These are phyloP conservation scores for Amaranthus cruentus DNA, from an alignment of 148 eudicot genomes.

Conservation along the genomic window DNA sequence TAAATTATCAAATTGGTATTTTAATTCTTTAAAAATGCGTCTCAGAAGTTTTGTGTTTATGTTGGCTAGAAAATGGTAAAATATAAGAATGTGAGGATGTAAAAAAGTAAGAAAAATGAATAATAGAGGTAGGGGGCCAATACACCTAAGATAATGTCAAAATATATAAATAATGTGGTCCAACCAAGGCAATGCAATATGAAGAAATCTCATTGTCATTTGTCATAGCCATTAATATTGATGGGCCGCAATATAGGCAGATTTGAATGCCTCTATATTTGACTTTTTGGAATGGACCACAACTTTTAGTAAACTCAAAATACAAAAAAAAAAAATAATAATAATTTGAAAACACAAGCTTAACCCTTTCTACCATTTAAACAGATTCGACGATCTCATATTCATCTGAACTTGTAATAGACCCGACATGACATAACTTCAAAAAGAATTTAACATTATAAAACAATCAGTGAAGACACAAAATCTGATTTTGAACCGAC, in stretches of 20 bases:
- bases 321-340: no score
- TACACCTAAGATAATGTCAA: neutral
- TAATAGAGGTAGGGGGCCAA: neutral
- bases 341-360: no score
- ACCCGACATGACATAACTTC: no score
- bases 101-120: neutral
- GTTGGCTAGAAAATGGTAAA: neutral
- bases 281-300: conserved; percentile 14
- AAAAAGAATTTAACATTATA: no score
- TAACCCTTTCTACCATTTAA: no score
- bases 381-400: no score
- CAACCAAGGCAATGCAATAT: neutral
- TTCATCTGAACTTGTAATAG: no score
- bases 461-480: no score
- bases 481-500: no score
- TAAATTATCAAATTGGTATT: no score
- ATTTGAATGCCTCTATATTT: neutral
- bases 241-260: conserved; percentile 25
- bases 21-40: no score
- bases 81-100: neutral
- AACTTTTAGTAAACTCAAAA: neutral
- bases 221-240: conserved; percentile 19
- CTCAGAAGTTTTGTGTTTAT: no score
- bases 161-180: neutral
- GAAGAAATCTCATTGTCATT: neutral